Evolutionary conservation across 495 filamentous ascomycete species (phyloP).

Genomic region (Xylaria flabelliformis): DNA sequence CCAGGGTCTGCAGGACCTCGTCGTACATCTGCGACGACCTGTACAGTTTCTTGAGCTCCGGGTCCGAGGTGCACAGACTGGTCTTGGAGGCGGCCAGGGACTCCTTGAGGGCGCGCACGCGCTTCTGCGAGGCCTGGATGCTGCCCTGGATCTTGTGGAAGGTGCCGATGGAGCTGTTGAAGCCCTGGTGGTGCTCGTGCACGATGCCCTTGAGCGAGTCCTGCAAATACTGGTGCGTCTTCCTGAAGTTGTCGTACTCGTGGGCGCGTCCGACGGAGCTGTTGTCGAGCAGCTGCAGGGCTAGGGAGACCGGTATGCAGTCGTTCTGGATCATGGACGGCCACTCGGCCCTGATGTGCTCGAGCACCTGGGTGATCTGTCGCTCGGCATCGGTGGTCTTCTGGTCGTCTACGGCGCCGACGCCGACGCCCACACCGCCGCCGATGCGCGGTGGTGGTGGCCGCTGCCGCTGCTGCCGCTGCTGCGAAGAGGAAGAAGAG

Average conservation of each 20-base stretch:
- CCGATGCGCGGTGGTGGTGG: too few species aligned
- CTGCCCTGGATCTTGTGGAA: slow-evolving; percentile 98
- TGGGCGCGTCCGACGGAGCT: slow-evolving; percentile 91
- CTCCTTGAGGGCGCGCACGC: slow-evolving; percentile 81
- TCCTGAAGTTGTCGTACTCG: slow-evolving; percentile 81
- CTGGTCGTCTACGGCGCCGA: slow-evolving; percentile 38
- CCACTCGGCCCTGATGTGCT: slow-evolving; percentile 85
- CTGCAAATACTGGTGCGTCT: slow-evolving; percentile 83
- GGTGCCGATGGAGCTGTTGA: slow-evolving; percentile 98
- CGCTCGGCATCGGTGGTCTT: slow-evolving; percentile 48
- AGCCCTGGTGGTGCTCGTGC: slow-evolving; percentile 98
- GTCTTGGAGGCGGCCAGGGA: slow-evolving; percentile 82
- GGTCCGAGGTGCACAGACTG: slow-evolving; percentile 83
- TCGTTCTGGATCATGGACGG: slow-evolving; percentile 84
- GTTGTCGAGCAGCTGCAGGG: slow-evolving; percentile 89
- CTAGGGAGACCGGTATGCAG: slow-evolving; percentile 90
- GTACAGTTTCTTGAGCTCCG: slow-evolving; percentile 87
- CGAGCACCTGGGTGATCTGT: slow-evolving; percentile 56
- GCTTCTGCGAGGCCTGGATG: slow-evolving; percentile 85
- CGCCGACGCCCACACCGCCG: slow-evolving; percentile 1
- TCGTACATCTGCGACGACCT: slow-evolving; percentile 89
- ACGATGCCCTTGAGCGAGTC: slow-evolving; percentile 92
- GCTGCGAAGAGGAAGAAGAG: too few species aligned
- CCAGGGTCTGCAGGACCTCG: slow-evolving; percentile 82
- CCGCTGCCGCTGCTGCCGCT: too few species aligned